A percentile compares a stretch with the other conserved stretches of the same genome.
These are phyloP conservation scores for Chaetomium tenue DNA, from an alignment of 495 filamentous ascomycete genomes.

Conservation along the genomic window DNA sequence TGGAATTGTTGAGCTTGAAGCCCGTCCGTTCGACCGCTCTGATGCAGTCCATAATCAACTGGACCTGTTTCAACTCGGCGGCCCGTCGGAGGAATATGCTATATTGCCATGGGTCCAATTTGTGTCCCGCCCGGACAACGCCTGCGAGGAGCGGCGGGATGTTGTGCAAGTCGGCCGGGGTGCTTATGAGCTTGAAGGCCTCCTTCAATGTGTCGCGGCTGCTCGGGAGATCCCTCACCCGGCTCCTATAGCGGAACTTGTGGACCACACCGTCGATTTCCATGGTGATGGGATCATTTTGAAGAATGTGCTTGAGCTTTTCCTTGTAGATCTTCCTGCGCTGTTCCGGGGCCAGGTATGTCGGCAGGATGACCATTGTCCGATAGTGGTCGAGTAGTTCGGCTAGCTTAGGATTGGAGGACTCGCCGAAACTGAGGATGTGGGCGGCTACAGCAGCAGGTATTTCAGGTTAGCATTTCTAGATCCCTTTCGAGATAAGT, in stretches of 20 bases:
- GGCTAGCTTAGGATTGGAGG: conserved; percentile 40
- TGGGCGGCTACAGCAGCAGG: conserved; percentile 17
- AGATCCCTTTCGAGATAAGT: neutral
- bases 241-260: conserved; percentile 52
- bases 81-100: conserved; percentile 46
- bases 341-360: conserved; percentile 56
- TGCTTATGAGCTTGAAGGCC: conserved; percentile 52
- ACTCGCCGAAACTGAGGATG: conserved; percentile 35
- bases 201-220: conserved; percentile 38
- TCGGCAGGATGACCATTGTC: conserved; percentile 62
- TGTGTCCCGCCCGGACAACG: conserved; percentile 39
- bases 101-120: conserved; percentile 33
- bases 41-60: conserved; percentile 54
- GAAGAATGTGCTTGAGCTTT: conserved; percentile 52
- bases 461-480: neutral
- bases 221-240: conserved; percentile 34
- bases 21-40: conserved; percentile 49
- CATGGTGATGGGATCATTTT: conserved; percentile 59
- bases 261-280: conserved; percentile 58
- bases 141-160: conserved; percentile 59
- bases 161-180: conserved; percentile 59
- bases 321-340: conserved; percentile 53
- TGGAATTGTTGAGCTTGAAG: conserved; percentile 46
- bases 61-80: conserved; percentile 41
- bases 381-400: conserved; percentile 54